phyloP scores from a whole-genome alignment of 805 yeast species.

The Pichia kluyveri region DNA sequence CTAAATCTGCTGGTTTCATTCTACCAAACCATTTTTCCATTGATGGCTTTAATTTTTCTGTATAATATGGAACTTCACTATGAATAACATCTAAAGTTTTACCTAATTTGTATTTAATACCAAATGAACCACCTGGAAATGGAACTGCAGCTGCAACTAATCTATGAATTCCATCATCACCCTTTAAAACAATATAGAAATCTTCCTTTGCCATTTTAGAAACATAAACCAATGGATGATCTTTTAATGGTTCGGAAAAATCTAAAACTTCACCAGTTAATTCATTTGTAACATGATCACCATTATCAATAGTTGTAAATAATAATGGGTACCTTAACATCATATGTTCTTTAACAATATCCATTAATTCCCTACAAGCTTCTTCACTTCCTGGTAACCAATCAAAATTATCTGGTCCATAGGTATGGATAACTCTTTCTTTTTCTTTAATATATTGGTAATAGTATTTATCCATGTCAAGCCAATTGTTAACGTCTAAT shows the following conservation, averaged over 20 bases:
- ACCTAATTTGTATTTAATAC: constrained; percentile 52
- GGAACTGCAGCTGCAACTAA: constrained; percentile 70
- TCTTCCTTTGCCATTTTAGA: constrained; percentile 71
- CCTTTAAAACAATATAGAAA: constrained; percentile 52
- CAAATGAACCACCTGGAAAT: constrained; percentile 72
- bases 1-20: constrained; percentile 52
- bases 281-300: constrained; percentile 48
- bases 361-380: constrained; percentile 56
- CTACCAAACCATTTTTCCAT: constrained; percentile 68
- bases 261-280: constrained; percentile 55
- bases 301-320: constrained; percentile 42
- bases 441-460: constrained; percentile 59
- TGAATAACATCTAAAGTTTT: constrained; percentile 56
- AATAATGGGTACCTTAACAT: constrained; percentile 52
- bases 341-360: constrained; percentile 52
- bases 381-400: constrained; percentile 59
- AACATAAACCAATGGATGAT: constrained; percentile 54
- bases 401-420: constrained; percentile 54
- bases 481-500: constrained; percentile 67
- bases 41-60: constrained; percentile 52
- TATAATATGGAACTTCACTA: constrained; percentile 60
- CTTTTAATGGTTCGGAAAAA: constrained; percentile 49
- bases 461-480: constrained; percentile 72
- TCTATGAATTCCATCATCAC: constrained; percentile 50
- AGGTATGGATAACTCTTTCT: constrained; percentile 44